Base-by-base conservation (phyloP, 495 filamentous ascomycete species). In the Wilcoxina mikolae region DNA sequence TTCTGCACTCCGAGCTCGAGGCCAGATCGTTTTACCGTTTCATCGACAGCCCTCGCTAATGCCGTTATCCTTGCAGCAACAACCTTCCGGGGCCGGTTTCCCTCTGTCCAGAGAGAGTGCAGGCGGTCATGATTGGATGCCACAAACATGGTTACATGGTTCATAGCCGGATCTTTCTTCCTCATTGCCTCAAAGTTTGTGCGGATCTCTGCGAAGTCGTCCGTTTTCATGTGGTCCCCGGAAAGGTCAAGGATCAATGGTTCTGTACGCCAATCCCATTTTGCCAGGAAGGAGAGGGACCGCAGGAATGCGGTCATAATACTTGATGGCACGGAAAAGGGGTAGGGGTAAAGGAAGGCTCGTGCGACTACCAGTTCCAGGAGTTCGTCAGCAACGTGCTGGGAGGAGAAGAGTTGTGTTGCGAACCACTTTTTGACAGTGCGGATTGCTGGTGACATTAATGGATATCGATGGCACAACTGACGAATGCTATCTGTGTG, bases 401-500 rank as follows among this genome's bases (percentile, higher is more conserved):
- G 26, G 71, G 73, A 0, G 24, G 76, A 74, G 20, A 98, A 78
- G 39, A 91, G 79, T 59, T 98, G 91, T 1, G 75, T 74, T 58
- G 78, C 77, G 63, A 95, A 91, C 91, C 91, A 98, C 58, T 78
- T 73, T 68, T 96, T 96, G 31, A 85, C 70, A 3, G 95, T 74
- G n/a, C 90, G 83, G 52, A 95, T 83, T 3, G 86, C 84, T 1
- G 85, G 78, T 15, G 87, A 91, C 33, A 98, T 68, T 4, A 84
- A 71, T 1, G 87, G 85, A 58, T 86, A 84, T 23, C 87, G 78
- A 4, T 85, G 94, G 63, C 80, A 87, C 42, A 87, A 75, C 11
- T 80, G 84, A 47, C 80, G 73, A 20, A 98, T 74, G 18, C 80
- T 79, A 63, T 91, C 85, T 5, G 83, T 87, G 60, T 94, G 80